Percentiles rank a stretch among this genome's conserved stretches.
These are phyloP conservation scores for Ceratocystis albifundus DNA, from an alignment of 2,329 filamentous ascomycete genomes.

Conservation along the genomic window DNA sequence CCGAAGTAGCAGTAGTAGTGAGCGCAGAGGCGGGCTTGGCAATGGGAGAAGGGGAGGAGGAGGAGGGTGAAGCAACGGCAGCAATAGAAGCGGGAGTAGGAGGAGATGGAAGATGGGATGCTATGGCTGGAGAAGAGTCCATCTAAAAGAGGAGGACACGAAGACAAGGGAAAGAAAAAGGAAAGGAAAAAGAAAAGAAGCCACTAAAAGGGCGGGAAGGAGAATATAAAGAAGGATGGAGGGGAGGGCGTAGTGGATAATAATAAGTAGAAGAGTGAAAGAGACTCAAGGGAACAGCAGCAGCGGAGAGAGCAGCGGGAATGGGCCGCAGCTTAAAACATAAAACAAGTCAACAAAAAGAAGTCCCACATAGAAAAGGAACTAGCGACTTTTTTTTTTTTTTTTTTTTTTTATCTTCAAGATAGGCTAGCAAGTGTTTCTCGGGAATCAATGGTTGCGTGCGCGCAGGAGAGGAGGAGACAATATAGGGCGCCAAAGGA, in stretches of 20 bases:
- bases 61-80: background rate
- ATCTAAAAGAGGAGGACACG: constrained; percentile 14
- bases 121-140: constrained; percentile 20
- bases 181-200: background rate
- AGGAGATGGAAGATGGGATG: constrained; percentile 1
- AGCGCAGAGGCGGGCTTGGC: constrained; percentile 4
- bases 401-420: constrained; percentile 1
- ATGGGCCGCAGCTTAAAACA: constrained; percentile 18
- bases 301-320: constrained; percentile 11
- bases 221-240: constrained; percentile 7
- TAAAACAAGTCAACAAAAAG: constrained; percentile 8
- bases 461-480: background rate
- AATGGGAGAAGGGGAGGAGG: constrained; percentile 2
- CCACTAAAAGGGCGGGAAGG: background rate
- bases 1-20: background rate
- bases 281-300: background rate
- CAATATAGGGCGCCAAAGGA: constrained; percentile 14
- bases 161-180: constrained; percentile 1
- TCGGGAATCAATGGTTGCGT: constrained; percentile 2
- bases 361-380: constrained; percentile 13
- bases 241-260: constrained; percentile 1
- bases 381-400: constrained; percentile 6
- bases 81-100: constrained; percentile 2
- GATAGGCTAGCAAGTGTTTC: background rate
- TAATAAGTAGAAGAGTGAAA: background rate